Evolutionary conservation across 805 yeast species (phyloP).

Genomic region (Pichia paraexigua): DNA sequence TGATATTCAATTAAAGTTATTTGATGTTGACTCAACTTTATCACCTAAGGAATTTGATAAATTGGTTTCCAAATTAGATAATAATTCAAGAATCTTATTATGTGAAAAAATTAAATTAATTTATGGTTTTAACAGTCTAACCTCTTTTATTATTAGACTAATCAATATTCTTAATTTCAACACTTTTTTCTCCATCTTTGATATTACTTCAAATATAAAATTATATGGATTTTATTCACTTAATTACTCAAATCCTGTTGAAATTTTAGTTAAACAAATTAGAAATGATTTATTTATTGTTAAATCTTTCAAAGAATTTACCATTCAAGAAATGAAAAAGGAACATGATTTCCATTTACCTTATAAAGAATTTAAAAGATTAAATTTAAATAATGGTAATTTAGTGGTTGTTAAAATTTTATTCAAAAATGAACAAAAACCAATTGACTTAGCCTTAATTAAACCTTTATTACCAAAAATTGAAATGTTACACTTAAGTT

Average conservation of each 20-base stretch:
- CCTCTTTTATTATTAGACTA: constrained; percentile 18
- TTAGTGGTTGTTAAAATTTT: constrained; percentile 25
- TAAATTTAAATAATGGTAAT: constrained; percentile 23
- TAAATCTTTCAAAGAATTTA: constrained; percentile 25
- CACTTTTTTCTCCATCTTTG: constrained; percentile 25
- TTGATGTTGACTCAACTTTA: constrained; percentile 24
- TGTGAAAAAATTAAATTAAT: constrained; percentile 25
- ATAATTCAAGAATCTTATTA: constrained; percentile 14
- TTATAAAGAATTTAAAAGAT: constrained; percentile 24
- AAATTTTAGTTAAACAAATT: constrained; percentile 25
- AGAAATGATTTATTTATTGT: constrained; percentile 24
- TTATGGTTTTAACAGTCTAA: constrained; percentile 19
- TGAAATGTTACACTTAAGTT: constrained; percentile 22
- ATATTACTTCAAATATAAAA: constrained; percentile 25
- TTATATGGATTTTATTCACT: constrained; percentile 25
- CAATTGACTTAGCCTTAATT: constrained; percentile 22
- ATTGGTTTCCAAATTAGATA: constrained; percentile 12
- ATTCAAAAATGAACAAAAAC: constrained; percentile 26
- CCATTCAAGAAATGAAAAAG: constrained; percentile 25
- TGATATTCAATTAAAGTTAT: constrained; percentile 22
- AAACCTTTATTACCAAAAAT: constrained; percentile 20
- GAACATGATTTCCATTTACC: constrained; percentile 28
- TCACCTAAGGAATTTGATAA: constrained; percentile 19
- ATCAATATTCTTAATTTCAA: constrained; percentile 19
- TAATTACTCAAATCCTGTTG: constrained; percentile 23